Percentiles rank a stretch among this genome's conserved stretches.
phyloP scores from a whole-genome alignment of 768 basidiomycete genomes.

The Hygrocybe punicea region DNA sequence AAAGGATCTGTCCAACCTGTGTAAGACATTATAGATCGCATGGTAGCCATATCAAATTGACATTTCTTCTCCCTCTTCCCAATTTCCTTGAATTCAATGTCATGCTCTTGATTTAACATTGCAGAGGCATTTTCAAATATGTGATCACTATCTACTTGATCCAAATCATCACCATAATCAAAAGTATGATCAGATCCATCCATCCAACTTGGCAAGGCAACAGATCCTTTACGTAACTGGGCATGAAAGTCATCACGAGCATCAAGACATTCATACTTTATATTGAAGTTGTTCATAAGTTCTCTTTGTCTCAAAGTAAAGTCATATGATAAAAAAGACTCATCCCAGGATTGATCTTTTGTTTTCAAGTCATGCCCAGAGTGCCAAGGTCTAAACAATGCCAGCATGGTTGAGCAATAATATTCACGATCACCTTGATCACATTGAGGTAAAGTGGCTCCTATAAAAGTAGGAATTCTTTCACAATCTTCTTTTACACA shows the following conservation, averaged over 20 bases:
- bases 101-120: too few species aligned
- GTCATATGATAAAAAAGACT: slow-evolving; percentile 10
- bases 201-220: neutral
- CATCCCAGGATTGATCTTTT: slow-evolving; percentile 17
- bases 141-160: too few species aligned
- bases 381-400: slow-evolving; percentile 29
- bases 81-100: too few species aligned
- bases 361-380: slow-evolving; percentile 25
- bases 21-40: too few species aligned
- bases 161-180: too few species aligned
- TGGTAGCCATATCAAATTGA: too few species aligned
- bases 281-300: slow-evolving; percentile 23
- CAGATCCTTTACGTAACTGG: slow-evolving; percentile 5
- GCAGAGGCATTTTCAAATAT: too few species aligned
- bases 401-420: slow-evolving; percentile 1
- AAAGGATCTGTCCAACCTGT: too few species aligned
- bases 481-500: neutral
- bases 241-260: slow-evolving; percentile 21
- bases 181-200: too few species aligned
- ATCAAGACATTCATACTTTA: slow-evolving; percentile 28
- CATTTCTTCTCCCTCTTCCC: too few species aligned
- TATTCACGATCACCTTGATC: slow-evolving; percentile 23
- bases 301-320: slow-evolving; percentile 10
- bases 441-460: slow-evolving; percentile 13
- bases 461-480: slow-evolving; percentile 28